Evolutionary conservation across 2,329 filamentous ascomycete genomes (phyloP), one percentile per base, ranked within the genome.

Genomic region (Xylaria sp.): DNA sequence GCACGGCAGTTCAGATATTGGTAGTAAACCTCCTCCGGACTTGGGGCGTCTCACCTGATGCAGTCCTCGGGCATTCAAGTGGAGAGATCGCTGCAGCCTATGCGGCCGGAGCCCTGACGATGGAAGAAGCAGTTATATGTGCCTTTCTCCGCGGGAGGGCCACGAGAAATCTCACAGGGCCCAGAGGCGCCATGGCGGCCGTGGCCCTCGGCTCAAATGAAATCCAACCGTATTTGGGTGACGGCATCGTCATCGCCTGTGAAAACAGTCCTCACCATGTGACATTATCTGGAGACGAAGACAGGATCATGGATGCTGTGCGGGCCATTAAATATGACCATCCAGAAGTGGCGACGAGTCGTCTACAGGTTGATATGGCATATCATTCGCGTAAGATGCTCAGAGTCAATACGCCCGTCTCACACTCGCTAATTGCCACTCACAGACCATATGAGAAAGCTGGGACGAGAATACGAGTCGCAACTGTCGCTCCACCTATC

Each of bases 71-170:
- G 0, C 57, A 66, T 21, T 60, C 63, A 3, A 61, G 57, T 21
- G 64, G 64, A 23, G 64, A 66, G 42, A 66, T 62, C 25, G 64
- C 64, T 3, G 64, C 64, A 1, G 64, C 64, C 8, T 62, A 57
- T 58, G 64, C 64, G 9, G 4, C 5, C 25, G 48, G 48, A 2
- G 74, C 73, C 3, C 69, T 85, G 2, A 75, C 76, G 0, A 73
- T 78, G 4, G 57, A 70, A 3, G 78, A 82, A 12, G 82, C 82
- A 1, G 81, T 84, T 18, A 74, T 80, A 9, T 76, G 80, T 5
- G 78, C 80, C 0, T 83, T 82, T 70, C 80, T 82, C 50, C 82
- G 84, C 3, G 84, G 83, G 21, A 58, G 76, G 27, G 77, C 73
- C 21, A 77, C 78, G 0, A 66, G 74, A 16, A 13, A 29, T 10